Percentiles rank a stretch among this genome's conserved stretches.
phyloP scores from a whole-genome alignment of 768 basidiomycete species.

The Pleurotus sapidus region DNA sequence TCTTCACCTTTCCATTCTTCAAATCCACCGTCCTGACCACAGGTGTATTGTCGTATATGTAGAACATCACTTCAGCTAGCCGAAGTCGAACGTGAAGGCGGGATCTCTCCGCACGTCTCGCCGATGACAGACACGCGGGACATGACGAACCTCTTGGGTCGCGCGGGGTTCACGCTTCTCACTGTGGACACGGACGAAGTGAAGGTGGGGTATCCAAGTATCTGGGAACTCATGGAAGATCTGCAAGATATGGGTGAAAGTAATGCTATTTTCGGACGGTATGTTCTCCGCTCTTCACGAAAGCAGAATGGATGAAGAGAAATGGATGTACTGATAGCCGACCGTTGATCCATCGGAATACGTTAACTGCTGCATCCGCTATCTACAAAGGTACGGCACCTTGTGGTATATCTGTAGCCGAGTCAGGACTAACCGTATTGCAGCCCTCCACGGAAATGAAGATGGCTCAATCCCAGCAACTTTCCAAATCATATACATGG shows the following conservation, averaged over 20 bases:
- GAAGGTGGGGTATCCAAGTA: constrained; percentile 84
- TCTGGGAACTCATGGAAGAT: constrained; percentile 95
- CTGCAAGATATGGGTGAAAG: constrained; percentile 95
- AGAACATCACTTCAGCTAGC: constrained; percentile 94
- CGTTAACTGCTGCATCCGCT: constrained; percentile 84
- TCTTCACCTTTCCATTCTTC: background rate
- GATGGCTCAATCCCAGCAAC: constrained; percentile 90
- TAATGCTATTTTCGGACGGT: constrained; percentile 88
- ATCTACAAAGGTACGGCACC: constrained; percentile 81
- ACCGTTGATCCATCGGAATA: constrained; percentile 74
- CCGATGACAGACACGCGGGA: constrained; percentile 99
- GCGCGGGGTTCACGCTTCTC: constrained; percentile 91
- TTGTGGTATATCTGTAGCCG: background rate
- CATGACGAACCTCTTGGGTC: constrained; percentile 86
- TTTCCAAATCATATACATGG: constrained; percentile 95
- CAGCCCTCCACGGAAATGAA: constrained; percentile 82
- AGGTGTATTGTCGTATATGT: background rate
- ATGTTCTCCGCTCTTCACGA: background rate
- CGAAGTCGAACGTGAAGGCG: constrained; percentile 91
- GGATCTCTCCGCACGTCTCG: constrained; percentile 93
- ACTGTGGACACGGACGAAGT: constrained; percentile 97
- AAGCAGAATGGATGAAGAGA: too few relatives aligned
- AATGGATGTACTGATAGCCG: constrained; percentile 33
- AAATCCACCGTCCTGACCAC: background rate
- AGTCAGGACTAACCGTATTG: background rate